Evolutionary conservation across 352 stramenopile genomes (phyloP), one percentile per base, ranked within the genome.

Genomic region (Aphanomyces astaci): DNA sequence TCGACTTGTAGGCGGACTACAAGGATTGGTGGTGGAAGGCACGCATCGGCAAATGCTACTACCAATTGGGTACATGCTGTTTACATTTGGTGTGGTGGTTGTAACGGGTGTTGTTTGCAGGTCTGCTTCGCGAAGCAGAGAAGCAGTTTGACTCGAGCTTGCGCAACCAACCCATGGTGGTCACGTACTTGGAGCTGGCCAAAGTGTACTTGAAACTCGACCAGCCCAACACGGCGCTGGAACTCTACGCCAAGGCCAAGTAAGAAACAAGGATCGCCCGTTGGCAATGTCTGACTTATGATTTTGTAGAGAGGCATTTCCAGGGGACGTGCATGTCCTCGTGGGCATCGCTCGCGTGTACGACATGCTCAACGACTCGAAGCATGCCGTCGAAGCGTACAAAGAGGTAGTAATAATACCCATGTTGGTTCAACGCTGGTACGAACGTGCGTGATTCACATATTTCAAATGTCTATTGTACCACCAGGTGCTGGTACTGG

Each of bases 11-110:
- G 31, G 60, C 52, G 3, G 87, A 95, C 40, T 98, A 93, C 72
- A 93, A 96, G 71, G 88, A 96, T 73, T 98, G 92, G 92, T 98
- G 89, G 88, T 98, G 93, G 93, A 98, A 98, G 71, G 81, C 84
- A n/a, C 79, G 90, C 9, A 72, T 98, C 19, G 93, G 90, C 39
- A 97, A 97, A 72, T 97, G 90, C 76, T 98, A 98, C 79, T 97
- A 97, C 73, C 90, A 97, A 65, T 74, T 98, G 4, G 89, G 73
- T 60, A 70, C n/a, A 2, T 32, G 59, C 52, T 22, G 10, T n/a
- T n/a, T n/a, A n/a, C 66, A 10, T 13, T 30, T 36, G 19, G 40
- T 60, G 7, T 36, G 31, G 19, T 19, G 11, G 27, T 22, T 31
- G 31, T 49, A 1, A 65, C 31, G 39, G 19, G 24, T 11, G n/a